phyloP scores from a whole-genome alignment of 495 filamentous ascomycete genomes.

The Physcia stellaris region DNA sequence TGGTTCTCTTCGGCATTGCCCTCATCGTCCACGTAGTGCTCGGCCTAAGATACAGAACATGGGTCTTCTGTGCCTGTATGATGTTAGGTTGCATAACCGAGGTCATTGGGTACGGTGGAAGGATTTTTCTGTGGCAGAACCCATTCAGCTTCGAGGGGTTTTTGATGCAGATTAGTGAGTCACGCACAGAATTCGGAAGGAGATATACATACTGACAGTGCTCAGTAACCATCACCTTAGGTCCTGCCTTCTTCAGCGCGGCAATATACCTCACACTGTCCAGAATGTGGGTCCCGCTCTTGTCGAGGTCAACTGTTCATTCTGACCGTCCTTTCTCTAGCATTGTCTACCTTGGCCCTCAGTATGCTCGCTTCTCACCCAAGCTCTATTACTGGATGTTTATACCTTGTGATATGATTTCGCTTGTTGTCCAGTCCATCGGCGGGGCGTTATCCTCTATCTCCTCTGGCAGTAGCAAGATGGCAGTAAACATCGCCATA shows the following conservation, averaged over 20 bases:
- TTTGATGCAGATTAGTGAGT: slow-evolving; percentile 35
- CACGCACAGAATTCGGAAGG: no score
- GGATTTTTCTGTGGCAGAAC: slow-evolving; percentile 31
- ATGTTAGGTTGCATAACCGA: slow-evolving; percentile 19
- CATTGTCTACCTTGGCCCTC: slow-evolving; percentile 30
- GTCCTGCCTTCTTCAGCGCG: slow-evolving; percentile 42
- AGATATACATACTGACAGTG: no score
- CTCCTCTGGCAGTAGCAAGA: slow-evolving; percentile 12
- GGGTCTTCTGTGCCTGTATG: slow-evolving; percentile 19
- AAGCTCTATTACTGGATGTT: slow-evolving; percentile 40
- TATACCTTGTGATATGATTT: slow-evolving; percentile 36
- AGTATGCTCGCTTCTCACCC: slow-evolving; percentile 37
- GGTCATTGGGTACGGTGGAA: slow-evolving; percentile 36
- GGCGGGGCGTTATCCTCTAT: slow-evolving; percentile 33
- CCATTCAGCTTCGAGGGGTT: slow-evolving; percentile 34
- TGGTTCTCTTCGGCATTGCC: slow-evolving; percentile 26
- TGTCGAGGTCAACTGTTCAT: background rate
- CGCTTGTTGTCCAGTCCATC: slow-evolving; percentile 35
- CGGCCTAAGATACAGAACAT: slow-evolving; percentile 25
- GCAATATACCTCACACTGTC: slow-evolving; percentile 45
- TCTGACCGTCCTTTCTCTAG: slow-evolving; percentile 11
- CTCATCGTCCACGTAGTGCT: slow-evolving; percentile 20
- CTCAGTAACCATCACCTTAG: slow-evolving; percentile 39
- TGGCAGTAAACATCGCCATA: slow-evolving; percentile 25
- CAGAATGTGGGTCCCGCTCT: slow-evolving; percentile 17